Evolutionary conservation across 164 flowering plant genomes (phyloP), one percentile per base, ranked within the genome.

Genomic region (Brasenia schreberi): DNA sequence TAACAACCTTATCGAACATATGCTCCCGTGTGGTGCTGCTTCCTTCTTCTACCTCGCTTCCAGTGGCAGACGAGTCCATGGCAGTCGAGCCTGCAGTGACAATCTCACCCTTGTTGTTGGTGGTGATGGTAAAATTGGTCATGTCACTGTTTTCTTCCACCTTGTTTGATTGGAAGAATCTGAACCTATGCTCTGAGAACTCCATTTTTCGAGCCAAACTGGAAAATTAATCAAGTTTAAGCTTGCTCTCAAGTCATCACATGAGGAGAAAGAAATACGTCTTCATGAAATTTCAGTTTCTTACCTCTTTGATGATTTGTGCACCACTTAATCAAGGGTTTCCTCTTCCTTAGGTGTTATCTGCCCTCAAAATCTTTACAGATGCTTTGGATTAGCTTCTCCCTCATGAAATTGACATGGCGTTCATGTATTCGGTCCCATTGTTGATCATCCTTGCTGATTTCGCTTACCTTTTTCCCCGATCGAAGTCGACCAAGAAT

Each of bases 1-100:
- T 93, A 33, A 93, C 97, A 0, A 88, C 94, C 71, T 93, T 93
- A 43, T 93, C 98, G 42, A 93, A 93, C 98, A 93, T 93, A 65
- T 90, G 98, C 67, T 93, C 98, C 62, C 73, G 82, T 79, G 84
- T 85, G 42, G 43, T 63, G 7, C n/a, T 12, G 42, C 65, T 63
- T 10, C 27, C 65, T 63, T 23, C 43, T 39, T 39, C 43, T 23
- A 39, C 10, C 5, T 39, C 43, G n/a, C 23, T 17, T 3, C 43
- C 43, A 3, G 56, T 14, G 56, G 56, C 56, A 9, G 56, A 9
- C 56, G 56, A 49, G 16, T 49, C 16, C 16, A 14, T 14, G 16
- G 56, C 56, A 49, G 56, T 14, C 16, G 56, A 9, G 16, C 56
- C 56, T 49, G 56, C 16, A 14, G 56, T 14, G 56, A 14, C 16